Conservation (phyloP, 2,329 filamentous ascomycete species). For the Paecilomyces variotii region DNA sequence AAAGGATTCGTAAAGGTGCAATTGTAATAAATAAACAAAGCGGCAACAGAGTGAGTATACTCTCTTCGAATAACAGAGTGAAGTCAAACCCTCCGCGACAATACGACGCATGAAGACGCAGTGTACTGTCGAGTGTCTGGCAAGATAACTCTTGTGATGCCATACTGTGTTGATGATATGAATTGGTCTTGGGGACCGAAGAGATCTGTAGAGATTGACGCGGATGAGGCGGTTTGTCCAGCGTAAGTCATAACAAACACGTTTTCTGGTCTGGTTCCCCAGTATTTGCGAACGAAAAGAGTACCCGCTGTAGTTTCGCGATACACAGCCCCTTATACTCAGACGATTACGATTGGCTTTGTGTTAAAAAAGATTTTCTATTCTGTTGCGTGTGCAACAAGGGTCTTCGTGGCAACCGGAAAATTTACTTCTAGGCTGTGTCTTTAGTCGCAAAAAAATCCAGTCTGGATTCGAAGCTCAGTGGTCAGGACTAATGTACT, state of each 20-base stretch:
- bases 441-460: too few relatives aligned
- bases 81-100: slow-evolving; percentile 38
- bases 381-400: too few relatives aligned
- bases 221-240: background rate
- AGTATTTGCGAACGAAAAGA: too few relatives aligned
- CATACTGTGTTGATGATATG: slow-evolving; percentile 4
- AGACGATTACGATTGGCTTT: too few relatives aligned
- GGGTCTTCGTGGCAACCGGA: too few relatives aligned
- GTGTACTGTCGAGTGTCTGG: slow-evolving; percentile 25
- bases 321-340: too few relatives aligned
- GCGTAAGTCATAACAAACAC: background rate
- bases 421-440: too few relatives aligned
- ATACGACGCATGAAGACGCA: slow-evolving; percentile 23
- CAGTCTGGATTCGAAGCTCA: too few relatives aligned
- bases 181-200: background rate
- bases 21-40: slow-evolving; percentile 27
- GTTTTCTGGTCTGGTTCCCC: too few relatives aligned
- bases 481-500: background rate
- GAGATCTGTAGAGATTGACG: background rate
- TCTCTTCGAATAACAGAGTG: slow-evolving; percentile 40
- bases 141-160: slow-evolving; percentile 18
- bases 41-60: slow-evolving; percentile 31
- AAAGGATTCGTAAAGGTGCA: slow-evolving; percentile 26
- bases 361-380: too few relatives aligned
- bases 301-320: too few relatives aligned